Conservation (phyloP, 2,329 filamentous ascomycete species). For the Fusarium albosuccineum region DNA sequence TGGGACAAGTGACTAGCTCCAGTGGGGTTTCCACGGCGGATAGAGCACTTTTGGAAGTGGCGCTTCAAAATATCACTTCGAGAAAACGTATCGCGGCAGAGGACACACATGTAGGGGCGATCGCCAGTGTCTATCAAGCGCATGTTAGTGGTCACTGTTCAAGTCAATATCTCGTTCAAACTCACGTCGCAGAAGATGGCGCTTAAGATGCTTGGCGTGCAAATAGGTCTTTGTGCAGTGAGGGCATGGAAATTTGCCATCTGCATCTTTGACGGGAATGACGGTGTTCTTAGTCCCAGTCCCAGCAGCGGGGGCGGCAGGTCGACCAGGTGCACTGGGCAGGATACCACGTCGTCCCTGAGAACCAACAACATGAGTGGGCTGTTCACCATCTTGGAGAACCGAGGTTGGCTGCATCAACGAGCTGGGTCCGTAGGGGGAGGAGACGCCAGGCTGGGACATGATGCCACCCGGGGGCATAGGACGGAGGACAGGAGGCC, state of each 20-base stretch:
- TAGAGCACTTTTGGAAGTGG: slow-evolving; percentile 99
- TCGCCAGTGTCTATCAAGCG: slow-evolving; percentile 85
- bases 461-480: slow-evolving; percentile 77
- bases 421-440: slow-evolving; percentile 71
- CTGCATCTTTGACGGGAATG: slow-evolving; percentile 93
- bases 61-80: slow-evolving; percentile 98
- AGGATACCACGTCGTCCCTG: slow-evolving; percentile 93
- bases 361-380: slow-evolving; percentile 93
- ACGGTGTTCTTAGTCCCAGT: slow-evolving; percentile 81
- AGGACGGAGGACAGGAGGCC: slow-evolving; percentile 73
- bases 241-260: slow-evolving; percentile 97
- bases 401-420: slow-evolving; percentile 70
- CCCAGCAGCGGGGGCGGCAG: slow-evolving; percentile 79
- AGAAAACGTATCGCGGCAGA: slow-evolving; percentile 98
- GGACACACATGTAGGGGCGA: slow-evolving; percentile 96
- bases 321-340: slow-evolving; percentile 88
- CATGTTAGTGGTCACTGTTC: slow-evolving; percentile 45
- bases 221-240: slow-evolving; percentile 99
- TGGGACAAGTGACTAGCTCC: slow-evolving; percentile 95
- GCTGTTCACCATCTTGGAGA: slow-evolving; percentile 71
- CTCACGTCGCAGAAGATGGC: slow-evolving; percentile 96
- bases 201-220: slow-evolving; percentile 96
- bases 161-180: slow-evolving; percentile 53
- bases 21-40: slow-evolving; percentile 94
- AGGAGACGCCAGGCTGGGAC: slow-evolving; percentile 68